A percentile compares a stretch with the other conserved stretches of the same genome.
Conservation (phyloP, 495 filamentous ascomycete genomes). For the Podospora australis region DNA sequence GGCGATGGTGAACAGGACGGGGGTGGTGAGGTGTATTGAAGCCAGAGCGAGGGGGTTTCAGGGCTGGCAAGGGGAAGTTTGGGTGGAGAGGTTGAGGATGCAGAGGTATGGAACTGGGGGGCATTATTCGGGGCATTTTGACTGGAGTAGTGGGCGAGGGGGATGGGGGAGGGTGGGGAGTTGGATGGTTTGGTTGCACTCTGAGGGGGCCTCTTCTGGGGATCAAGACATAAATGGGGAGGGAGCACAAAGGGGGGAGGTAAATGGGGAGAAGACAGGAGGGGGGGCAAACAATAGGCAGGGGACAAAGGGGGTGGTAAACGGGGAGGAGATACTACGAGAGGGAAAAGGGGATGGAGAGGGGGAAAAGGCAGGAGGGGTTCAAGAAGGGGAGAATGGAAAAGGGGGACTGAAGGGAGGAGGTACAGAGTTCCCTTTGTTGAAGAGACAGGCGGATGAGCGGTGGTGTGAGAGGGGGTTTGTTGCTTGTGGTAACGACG, state of each 20-base stretch:
- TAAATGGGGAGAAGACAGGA: too few relatives aligned
- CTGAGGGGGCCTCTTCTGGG: too few relatives aligned
- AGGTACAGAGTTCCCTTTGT: slow-evolving; percentile 39
- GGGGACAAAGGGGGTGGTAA: too few relatives aligned
- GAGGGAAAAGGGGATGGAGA: too few relatives aligned
- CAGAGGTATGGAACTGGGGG: slow-evolving; percentile 36
- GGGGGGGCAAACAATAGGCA: too few relatives aligned
- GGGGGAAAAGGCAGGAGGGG: too few relatives aligned
- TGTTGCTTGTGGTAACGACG: slow-evolving; percentile 28
- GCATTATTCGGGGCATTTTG: slow-evolving; percentile 41
- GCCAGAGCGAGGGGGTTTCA: slow-evolving; percentile 35
- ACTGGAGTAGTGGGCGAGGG: slow-evolving; percentile 34
- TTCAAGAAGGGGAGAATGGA: too few relatives aligned
- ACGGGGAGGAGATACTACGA: too few relatives aligned
- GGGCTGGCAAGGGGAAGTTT: slow-evolving; percentile 40
- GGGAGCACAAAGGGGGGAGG: too few relatives aligned
- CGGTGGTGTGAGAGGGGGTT: slow-evolving; percentile 43
- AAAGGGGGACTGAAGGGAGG: slow-evolving; percentile 30
- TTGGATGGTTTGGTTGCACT: slow-evolving; percentile 40
- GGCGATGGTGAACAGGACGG: slow-evolving; percentile 38
- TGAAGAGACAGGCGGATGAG: slow-evolving; percentile 21
- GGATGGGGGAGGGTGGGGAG: slow-evolving; percentile 45
- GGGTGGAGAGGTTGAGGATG: slow-evolving; percentile 38
- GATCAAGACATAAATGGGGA: too few relatives aligned
- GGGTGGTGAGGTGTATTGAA: slow-evolving; percentile 39